Evolutionary conservation across 1,284 basidiomycete genomes (phyloP), one percentile per base, ranked within the genome.

Genomic region (Sanguinoderma infundibulare): DNA sequence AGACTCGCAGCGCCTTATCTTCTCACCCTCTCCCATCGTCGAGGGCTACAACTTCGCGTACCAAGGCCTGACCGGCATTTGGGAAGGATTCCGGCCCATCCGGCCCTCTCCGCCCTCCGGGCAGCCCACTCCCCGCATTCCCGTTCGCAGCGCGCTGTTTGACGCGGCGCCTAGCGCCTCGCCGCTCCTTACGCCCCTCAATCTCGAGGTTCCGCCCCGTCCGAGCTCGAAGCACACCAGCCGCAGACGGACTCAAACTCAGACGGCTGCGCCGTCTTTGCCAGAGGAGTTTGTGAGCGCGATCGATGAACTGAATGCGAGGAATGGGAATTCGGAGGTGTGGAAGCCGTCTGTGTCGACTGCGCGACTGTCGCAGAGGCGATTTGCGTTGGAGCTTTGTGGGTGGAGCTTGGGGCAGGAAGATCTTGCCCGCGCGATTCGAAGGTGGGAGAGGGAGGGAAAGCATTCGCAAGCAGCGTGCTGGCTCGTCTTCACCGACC

Each of bases 401-500:
- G 90, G 87, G 2, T 91, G 88, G 87, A 89, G 84, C 69, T 70
- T 91, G 62, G 84, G 79, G 46, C 87, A 85, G 36, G 86, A 88
- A 2, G 88, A 89, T 35, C 73, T 92, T 55, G 76, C 76, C 24
- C 76, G 74, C 49, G 81, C 81, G 9, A 81, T 89, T 46, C 76
- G 76, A 36, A 92, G 91, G 55, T 91, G 93, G 85, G 90, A 93
- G 70, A 84, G 81, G 68, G 86, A 90, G 35, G 87, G 88, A 7
- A 83, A 88, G 57, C 79, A 87, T 53, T 89, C 92, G 8, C 88
- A 89, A 67, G 94, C 93, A 0, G 95, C 95, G 0, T 95, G 94
- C 69, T 95, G 94, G 89, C 83, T 96, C 1, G 88, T 95, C 42
- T 96, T 98, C 71, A 89, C 87, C 2, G 88, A 88, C 46, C 89